These are phyloP conservation scores for Edaphochlamys debaryana DNA, from an alignment of 139 green algal species.

Conservation along the genomic window DNA sequence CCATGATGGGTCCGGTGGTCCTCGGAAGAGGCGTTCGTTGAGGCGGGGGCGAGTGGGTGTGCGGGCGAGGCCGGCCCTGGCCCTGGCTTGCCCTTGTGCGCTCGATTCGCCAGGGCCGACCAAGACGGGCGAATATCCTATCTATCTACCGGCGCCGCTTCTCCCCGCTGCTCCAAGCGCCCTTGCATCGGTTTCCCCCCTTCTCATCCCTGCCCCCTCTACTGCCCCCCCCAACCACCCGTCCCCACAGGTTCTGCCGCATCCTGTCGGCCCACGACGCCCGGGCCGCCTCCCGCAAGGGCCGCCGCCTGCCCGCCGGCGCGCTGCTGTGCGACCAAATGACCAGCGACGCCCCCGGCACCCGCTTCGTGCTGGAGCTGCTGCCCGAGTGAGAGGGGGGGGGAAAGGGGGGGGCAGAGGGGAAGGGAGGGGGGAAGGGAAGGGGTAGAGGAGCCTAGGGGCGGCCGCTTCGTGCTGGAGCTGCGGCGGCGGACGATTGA, in stretches of 20 bases:
- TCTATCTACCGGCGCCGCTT: no score
- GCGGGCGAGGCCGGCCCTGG: no score
- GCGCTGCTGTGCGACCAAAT: conserved; percentile 28
- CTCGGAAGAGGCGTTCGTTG: neutral
- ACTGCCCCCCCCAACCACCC: no score
- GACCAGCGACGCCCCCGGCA: neutral
- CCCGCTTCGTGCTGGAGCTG: conserved; percentile 21
- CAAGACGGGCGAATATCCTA: no score
- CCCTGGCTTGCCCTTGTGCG: no score
- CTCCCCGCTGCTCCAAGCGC: no score
- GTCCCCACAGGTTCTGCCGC: conserved; percentile 11
- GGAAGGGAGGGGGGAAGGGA: neutral
- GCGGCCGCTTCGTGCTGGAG: neutral
- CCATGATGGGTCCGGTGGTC: no score
- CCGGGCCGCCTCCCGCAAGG: neutral
- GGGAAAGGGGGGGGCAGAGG: neutral
- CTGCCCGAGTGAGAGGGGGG: neutral
- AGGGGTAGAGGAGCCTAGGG: neutral
- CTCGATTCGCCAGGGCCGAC: no score
- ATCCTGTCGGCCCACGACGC: no score
- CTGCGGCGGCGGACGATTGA: neutral
- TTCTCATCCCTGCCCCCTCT: no score
- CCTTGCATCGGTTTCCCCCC: no score
- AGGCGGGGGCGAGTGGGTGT: no score
- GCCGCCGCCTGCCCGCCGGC: neutral